Evolutionary conservation across 2,329 filamentous ascomycete species (phyloP).

Genomic region (Neobulgaria alba): DNA sequence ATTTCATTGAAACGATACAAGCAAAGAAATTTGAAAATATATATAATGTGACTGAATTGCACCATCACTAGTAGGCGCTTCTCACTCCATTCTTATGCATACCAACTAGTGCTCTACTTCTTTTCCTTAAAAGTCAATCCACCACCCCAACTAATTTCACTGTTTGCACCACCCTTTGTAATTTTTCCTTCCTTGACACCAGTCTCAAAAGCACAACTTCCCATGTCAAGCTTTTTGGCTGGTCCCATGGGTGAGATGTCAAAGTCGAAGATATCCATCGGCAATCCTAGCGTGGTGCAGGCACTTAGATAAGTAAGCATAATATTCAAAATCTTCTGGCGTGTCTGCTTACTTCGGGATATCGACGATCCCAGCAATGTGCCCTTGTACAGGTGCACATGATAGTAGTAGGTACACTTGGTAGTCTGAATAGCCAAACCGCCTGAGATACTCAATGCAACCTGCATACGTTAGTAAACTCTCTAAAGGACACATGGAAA

Average conservation of each 20-base stretch:
- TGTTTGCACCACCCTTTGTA: constrained; percentile 37
- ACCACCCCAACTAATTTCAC: constrained; percentile 41
- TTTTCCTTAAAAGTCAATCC: constrained; percentile 40
- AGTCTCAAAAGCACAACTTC: constrained; percentile 57
- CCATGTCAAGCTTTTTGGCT: constrained; percentile 58
- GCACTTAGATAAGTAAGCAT: constrained; percentile 32
- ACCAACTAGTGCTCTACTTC: no score
- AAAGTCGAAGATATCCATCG: constrained; percentile 93
- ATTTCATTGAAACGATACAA: no score
- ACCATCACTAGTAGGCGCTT: no score
- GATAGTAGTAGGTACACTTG: constrained; percentile 81
- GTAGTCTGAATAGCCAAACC: constrained; percentile 64
- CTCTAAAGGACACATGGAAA: neutral
- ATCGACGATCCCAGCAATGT: constrained; percentile 83
- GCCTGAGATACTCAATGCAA: constrained; percentile 69
- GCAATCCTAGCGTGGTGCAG: constrained; percentile 79
- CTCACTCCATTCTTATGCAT: no score
- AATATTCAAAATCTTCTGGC: neutral
- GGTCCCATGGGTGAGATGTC: constrained; percentile 63
- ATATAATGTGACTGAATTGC: no score
- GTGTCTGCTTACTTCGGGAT: constrained; percentile 66
- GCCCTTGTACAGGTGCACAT: constrained; percentile 79
- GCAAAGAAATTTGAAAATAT: no score
- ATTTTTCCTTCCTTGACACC: constrained; percentile 38
- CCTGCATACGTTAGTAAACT: constrained; percentile 28